A percentile compares a stretch with the other conserved stretches of the same genome.
Conservation (phyloP, 495 filamentous ascomycete genomes). For the Amphirosellinia nigrospora region DNA sequence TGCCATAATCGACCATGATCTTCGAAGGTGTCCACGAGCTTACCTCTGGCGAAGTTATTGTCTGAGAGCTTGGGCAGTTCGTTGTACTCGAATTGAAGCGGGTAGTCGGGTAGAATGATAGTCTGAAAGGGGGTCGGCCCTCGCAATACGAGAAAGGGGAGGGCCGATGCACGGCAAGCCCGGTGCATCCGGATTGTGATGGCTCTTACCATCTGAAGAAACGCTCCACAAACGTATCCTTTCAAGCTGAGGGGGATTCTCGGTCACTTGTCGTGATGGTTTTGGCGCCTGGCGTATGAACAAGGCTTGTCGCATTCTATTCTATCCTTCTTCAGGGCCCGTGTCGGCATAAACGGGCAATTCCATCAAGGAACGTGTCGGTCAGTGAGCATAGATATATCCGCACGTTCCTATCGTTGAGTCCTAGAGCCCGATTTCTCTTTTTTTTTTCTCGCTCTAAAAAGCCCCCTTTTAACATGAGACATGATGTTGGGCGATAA, state of each 20-base stretch:
- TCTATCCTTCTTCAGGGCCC: background rate
- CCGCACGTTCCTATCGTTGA: constrained; percentile 8
- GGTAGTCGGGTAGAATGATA: constrained; percentile 11
- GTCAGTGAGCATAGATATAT: background rate
- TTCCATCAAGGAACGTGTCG: constrained; percentile 17
- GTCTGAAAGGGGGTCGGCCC: constrained; percentile 12
- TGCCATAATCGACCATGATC: constrained; percentile 20
- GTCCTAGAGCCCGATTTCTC: constrained; percentile 1
- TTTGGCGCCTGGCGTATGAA: background rate
- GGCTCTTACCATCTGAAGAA: background rate
- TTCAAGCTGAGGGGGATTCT: background rate
- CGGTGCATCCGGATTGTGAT: constrained; percentile 21
- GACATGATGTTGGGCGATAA: constrained; percentile 1
- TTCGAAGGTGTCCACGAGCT: constrained; percentile 11
- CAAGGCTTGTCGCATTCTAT: constrained; percentile 13
- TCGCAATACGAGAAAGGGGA: constrained; percentile 1
- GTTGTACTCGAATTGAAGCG: constrained; percentile 17
- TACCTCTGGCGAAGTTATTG: constrained; percentile 6
- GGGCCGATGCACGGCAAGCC: constrained; percentile 11
- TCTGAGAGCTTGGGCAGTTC: background rate
- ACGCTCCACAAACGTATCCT: background rate
- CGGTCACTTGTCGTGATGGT: background rate
- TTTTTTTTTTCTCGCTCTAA: background rate
- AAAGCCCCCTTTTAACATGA: background rate
- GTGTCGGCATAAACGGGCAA: constrained; percentile 15